Conservation (phyloP, 2,329 filamentous ascomycete species). For the Penicillium sp. region DNA sequence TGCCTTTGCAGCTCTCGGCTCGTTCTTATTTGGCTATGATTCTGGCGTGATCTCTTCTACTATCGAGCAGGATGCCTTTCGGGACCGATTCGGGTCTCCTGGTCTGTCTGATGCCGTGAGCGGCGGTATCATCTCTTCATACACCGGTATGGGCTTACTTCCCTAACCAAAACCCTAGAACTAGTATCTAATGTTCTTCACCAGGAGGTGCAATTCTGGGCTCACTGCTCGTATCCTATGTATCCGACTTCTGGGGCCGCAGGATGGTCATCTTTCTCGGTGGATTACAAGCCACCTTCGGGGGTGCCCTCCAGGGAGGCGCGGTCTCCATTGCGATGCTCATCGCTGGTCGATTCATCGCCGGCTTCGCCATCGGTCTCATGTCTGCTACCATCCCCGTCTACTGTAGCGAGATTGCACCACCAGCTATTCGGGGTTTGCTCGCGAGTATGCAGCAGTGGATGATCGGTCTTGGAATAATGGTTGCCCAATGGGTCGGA, state of each 20-base stretch:
- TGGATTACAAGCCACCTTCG: conserved; percentile 37
- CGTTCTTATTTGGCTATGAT: conserved; percentile 56
- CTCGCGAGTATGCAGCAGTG: conserved; percentile 50
- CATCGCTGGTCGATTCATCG: conserved; percentile 56
- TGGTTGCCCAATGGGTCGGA: conserved; percentile 55
- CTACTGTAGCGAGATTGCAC: conserved; percentile 51
- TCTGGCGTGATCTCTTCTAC: conserved; percentile 43
- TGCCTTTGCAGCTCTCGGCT: conserved; percentile 51
- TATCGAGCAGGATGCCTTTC: conserved; percentile 41
- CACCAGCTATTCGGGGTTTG: conserved; percentile 43
- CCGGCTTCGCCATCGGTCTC: conserved; percentile 55
- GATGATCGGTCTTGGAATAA: conserved; percentile 50
- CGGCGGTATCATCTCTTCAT: conserved; percentile 47
- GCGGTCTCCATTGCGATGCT: conserved; percentile 48
- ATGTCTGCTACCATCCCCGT: conserved; percentile 54
- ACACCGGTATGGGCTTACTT: conserved; percentile 32
- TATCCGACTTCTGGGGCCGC: conserved; percentile 41
- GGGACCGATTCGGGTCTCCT: conserved; percentile 32
- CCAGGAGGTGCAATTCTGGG: conserved; percentile 45
- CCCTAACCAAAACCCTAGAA: not conserved
- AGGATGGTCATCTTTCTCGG: conserved; percentile 40
- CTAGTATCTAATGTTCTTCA: conserved; percentile 14
- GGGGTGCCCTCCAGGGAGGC: conserved; percentile 42
- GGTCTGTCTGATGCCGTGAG: conserved; percentile 35
- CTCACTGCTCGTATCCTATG: conserved; percentile 35